These are phyloP conservation scores for Neobulgaria alba DNA, from an alignment of 2,329 filamentous ascomycete genomes.

Conservation along the genomic window DNA sequence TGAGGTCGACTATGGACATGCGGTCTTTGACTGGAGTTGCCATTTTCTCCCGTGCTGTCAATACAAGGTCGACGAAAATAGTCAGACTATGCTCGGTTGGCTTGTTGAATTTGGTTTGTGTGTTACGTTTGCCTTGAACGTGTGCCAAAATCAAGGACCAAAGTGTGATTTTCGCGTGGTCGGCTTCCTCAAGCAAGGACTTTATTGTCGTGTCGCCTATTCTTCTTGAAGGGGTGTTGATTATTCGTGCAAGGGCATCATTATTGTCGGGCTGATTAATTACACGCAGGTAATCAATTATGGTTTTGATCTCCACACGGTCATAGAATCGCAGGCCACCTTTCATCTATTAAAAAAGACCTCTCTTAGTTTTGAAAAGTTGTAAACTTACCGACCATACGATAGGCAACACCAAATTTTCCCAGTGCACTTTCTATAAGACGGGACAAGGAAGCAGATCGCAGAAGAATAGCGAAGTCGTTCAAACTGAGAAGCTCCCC, in stretches of 20 bases:
- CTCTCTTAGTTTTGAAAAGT: too few relatives aligned
- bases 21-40: slow-evolving; percentile 18
- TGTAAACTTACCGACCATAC: slow-evolving; percentile 63
- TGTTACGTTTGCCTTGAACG: slow-evolving; percentile 41
- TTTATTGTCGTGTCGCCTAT: slow-evolving; percentile 75
- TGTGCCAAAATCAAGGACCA: slow-evolving; percentile 65
- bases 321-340: slow-evolving; percentile 85
- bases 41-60: slow-evolving; percentile 47
- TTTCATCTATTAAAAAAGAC: slow-evolving; percentile 11
- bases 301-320: slow-evolving; percentile 74
- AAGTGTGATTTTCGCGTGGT: slow-evolving; percentile 56
- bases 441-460: slow-evolving; percentile 73
- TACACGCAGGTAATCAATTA: slow-evolving; percentile 82
- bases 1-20: slow-evolving; percentile 26
- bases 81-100: slow-evolving; percentile 48
- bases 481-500: slow-evolving; percentile 64
- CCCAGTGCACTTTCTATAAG: slow-evolving; percentile 79
- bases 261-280: slow-evolving; percentile 80
- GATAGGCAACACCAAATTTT: slow-evolving; percentile 75
- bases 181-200: slow-evolving; percentile 66
- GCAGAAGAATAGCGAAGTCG: slow-evolving; percentile 81
- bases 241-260: slow-evolving; percentile 72
- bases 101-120: slow-evolving; percentile 46
- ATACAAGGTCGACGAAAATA: slow-evolving; percentile 50
- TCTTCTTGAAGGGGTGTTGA: slow-evolving; percentile 75